Conservation (phyloP, 805 yeast genomes). For the Candida dajiaensis region DNA sequence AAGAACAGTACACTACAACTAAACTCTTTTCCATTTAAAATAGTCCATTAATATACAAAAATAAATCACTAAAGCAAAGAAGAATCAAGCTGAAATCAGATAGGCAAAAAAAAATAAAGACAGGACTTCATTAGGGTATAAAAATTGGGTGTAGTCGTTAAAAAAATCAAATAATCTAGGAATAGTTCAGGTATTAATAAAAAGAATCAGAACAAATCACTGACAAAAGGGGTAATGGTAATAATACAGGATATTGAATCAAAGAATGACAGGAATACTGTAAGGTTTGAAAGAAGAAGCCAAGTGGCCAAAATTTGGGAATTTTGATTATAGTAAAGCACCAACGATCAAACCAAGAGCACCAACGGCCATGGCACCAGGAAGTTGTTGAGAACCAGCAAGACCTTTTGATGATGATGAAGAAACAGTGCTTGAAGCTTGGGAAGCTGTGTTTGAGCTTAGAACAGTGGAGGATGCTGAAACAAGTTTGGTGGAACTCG, state of each 20-base stretch:
- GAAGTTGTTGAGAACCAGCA: conserved; percentile 22
- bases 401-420: conserved; percentile 29
- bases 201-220: not conserved
- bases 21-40: not conserved
- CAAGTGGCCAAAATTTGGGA: not conserved
- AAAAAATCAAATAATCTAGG: not conserved
- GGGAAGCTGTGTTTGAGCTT: conserved; percentile 15
- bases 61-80: not conserved
- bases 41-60: not conserved
- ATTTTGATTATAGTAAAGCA: conserved; percentile 16
- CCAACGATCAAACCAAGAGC: conserved; percentile 24
- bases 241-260: not conserved
- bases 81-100: not conserved
- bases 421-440: conserved; percentile 19
- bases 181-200: not conserved
- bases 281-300: not conserved
- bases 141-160: not conserved
- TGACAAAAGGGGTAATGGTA: not conserved
- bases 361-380: conserved; percentile 24
- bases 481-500: conserved; percentile 21
- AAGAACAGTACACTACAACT: not conserved
- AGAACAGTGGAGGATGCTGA: conserved; percentile 18
- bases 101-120: not conserved
- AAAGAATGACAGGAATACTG: not conserved
- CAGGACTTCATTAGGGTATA: not conserved